A percentile compares a stretch with the other conserved stretches of the same genome.
phyloP scores from a whole-genome alignment of 768 basidiomycete genomes.

The Boletellus emodensis region DNA sequence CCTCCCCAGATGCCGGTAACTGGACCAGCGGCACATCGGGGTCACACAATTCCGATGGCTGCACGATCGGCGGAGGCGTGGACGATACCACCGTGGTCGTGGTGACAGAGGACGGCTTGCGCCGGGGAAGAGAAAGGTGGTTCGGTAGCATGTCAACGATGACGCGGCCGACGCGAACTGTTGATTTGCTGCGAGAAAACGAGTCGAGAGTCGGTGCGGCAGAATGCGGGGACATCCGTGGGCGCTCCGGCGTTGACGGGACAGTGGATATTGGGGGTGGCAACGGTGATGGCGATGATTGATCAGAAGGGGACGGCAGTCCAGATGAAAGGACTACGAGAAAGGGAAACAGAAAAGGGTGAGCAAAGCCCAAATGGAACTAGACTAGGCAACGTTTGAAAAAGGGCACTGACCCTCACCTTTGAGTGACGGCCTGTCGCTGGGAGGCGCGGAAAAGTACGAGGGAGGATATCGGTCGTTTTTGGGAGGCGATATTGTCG shows the following conservation, averaged over 20 bases:
- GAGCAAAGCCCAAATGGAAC: constrained; percentile 4
- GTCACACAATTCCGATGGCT: constrained; percentile 13
- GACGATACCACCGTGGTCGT: not conserved
- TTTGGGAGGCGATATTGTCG: constrained; percentile 12
- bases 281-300: constrained; percentile 26
- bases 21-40: constrained; percentile 26
- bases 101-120: constrained; percentile 3
- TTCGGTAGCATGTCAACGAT: constrained; percentile 60
- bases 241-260: constrained; percentile 29
- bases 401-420: constrained; percentile 12
- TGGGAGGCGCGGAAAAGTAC: constrained; percentile 25
- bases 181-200: constrained; percentile 19
- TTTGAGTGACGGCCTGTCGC: constrained; percentile 14
- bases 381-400: constrained; percentile 10
- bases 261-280: constrained; percentile 15
- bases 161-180: constrained; percentile 39
- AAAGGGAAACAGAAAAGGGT: constrained; percentile 15
- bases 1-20: constrained; percentile 22
- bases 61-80: constrained; percentile 2
- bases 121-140: constrained; percentile 27
- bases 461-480: constrained; percentile 21
- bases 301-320: constrained; percentile 29
- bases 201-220: constrained; percentile 12
- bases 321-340: constrained; percentile 23
- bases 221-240: constrained; percentile 22